Conservation (phyloP, 768 basidiomycete genomes). For the Gymnopilus dilepis region DNA sequence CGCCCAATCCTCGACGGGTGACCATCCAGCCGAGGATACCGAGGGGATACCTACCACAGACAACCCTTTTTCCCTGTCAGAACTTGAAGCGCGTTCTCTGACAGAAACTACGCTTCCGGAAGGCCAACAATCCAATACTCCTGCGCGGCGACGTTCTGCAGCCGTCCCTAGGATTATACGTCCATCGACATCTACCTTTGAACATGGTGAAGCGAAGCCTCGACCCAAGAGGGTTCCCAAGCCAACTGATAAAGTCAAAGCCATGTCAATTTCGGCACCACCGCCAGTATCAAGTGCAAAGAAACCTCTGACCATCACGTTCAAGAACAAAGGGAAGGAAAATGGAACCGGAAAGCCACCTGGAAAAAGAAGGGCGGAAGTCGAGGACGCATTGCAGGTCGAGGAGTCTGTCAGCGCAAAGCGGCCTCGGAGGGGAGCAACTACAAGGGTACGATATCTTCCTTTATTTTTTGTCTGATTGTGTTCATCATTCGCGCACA, state of each 20-base stretch:
- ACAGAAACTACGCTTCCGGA: neutral
- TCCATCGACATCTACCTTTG: neutral
- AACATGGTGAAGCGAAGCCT: neutral
- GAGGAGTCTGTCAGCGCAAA: too few species aligned
- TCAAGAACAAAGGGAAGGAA: neutral
- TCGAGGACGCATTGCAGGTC: too few species aligned
- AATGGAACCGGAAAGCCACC: neutral
- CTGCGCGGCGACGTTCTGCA: neutral
- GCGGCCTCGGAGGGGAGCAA: neutral
- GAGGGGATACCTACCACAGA: too few species aligned
- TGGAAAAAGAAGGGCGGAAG: too few species aligned
- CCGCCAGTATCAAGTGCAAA: too few species aligned
- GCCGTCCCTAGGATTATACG: neutral
- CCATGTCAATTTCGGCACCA: neutral
- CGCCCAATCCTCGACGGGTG: too few species aligned
- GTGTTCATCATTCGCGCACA: too few species aligned
- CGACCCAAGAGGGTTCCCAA: neutral
- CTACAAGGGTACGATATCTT: neutral
- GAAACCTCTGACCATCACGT: neutral
- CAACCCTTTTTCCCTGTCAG: too few species aligned
- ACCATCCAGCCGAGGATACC: too few species aligned
- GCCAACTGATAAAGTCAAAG: neutral
- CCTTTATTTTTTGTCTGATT: too few species aligned
- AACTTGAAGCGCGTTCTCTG: neutral
- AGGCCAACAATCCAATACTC: neutral